These are phyloP conservation scores for Arthrobotrys sphaeroides DNA, from an alignment of 2,329 filamentous ascomycete genomes.

Conservation along the genomic window DNA sequence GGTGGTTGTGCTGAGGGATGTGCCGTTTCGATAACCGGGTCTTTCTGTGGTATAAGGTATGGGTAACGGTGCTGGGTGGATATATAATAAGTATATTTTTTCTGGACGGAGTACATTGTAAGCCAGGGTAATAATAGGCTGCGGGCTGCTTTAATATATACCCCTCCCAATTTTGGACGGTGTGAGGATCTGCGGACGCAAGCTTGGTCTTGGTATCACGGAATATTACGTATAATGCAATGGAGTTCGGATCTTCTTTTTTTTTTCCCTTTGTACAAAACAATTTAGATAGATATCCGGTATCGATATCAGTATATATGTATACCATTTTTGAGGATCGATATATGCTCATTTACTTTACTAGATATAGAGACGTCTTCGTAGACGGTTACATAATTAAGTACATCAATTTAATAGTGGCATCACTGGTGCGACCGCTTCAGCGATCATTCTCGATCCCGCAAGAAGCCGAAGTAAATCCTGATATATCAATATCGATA, in stretches of 20 bases:
- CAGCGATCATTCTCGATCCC: too few species aligned
- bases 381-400: not conserved
- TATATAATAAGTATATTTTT: not conserved
- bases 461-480: not conserved
- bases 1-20: slow-evolving; percentile 28
- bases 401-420: not conserved
- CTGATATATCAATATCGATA: not conserved
- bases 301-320: not conserved
- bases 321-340: not conserved
- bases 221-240: slow-evolving; percentile 17
- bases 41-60: not conserved
- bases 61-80: not conserved
- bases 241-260: slow-evolving; percentile 40
- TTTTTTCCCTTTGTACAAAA: not conserved
- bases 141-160: slow-evolving; percentile 37
- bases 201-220: slow-evolving; percentile 13
- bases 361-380: not conserved
- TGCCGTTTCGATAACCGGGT: slow-evolving; percentile 28
- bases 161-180: slow-evolving; percentile 10
- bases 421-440: not conserved
- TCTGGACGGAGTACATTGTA: slow-evolving; percentile 7
- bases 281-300: too few species aligned
- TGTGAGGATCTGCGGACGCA: slow-evolving; percentile 1
- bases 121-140: slow-evolving; percentile 24
- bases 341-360: too few species aligned